A percentile compares a stretch with the other conserved stretches of the same genome.
Evolutionary conservation across 1,284 basidiomycete genomes (phyloP).

Genomic region (Volvariella surrecta): DNA sequence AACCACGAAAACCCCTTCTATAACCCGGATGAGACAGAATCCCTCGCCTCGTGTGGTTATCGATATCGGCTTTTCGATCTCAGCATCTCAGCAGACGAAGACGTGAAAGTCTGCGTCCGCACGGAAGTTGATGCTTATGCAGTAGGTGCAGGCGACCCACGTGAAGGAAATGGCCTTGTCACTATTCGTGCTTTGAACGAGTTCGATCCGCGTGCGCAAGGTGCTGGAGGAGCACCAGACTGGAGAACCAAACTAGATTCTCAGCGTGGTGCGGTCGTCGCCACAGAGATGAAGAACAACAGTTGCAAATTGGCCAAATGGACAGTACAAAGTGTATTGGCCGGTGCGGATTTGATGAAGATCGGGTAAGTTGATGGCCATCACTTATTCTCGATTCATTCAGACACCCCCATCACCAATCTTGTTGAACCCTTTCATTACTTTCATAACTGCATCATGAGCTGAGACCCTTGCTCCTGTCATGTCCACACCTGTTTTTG

Average conservation of each 20-base stretch:
- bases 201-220: constrained; percentile 89
- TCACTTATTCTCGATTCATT: constrained; percentile 5
- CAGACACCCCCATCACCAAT: not conserved
- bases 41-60: constrained; percentile 93
- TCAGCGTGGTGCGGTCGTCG: constrained; percentile 95
- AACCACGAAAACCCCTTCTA: constrained; percentile 93
- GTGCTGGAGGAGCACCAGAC: constrained; percentile 90
- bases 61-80: constrained; percentile 96
- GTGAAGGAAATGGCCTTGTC: constrained; percentile 71
- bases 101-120: constrained; percentile 86
- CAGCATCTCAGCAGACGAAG: constrained; percentile 83
- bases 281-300: constrained; percentile 99
- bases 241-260: constrained; percentile 96
- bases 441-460: constrained; percentile 2
- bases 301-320: constrained; percentile 97
- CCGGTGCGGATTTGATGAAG: constrained; percentile 96
- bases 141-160: constrained; percentile 55
- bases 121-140: constrained; percentile 95
- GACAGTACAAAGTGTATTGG: constrained; percentile 93
- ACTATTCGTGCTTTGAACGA: constrained; percentile 97
- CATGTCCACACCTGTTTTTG: constrained; percentile 7
- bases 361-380: constrained; percentile 64
- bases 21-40: constrained; percentile 89
- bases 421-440: constrained; percentile 3
- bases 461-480: constrained; percentile 4